Evolutionary conservation across 2,329 filamentous ascomycete genomes (phyloP).

Genomic region (Fusarium sp.): DNA sequence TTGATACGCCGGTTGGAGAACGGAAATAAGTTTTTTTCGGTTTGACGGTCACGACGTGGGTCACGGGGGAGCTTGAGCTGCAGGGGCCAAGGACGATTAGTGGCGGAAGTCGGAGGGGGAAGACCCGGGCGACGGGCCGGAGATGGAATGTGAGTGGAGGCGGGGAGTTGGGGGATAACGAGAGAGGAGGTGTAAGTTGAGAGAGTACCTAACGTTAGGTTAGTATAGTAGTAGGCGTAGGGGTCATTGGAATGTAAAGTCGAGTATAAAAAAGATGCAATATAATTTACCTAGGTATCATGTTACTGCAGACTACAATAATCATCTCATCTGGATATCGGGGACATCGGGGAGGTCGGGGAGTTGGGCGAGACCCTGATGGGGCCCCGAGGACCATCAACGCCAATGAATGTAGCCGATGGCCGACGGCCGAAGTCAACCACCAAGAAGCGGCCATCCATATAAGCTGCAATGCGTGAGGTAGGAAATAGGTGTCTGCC

Average conservation of each 20-base stretch:
- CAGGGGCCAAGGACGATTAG: constrained; percentile 14
- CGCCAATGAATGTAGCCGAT: constrained; percentile 37
- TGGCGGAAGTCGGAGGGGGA: constrained; percentile 34
- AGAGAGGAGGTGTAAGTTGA: too few relatives aligned
- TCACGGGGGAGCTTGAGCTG: constrained; percentile 36
- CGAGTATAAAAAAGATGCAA: too few relatives aligned
- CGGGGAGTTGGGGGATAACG: constrained; percentile 19
- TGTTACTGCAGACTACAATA: not conserved
- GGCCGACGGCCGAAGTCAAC: constrained; percentile 33
- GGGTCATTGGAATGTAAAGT: too few relatives aligned
- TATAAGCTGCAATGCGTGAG: too few relatives aligned
- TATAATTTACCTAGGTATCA: too few relatives aligned
- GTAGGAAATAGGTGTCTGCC: too few relatives aligned
- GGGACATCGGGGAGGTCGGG: constrained; percentile 38
- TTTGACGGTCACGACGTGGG: constrained; percentile 9
- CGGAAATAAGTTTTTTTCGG: constrained; percentile 33
- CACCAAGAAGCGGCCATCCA: not conserved
- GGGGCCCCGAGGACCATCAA: constrained; percentile 9
- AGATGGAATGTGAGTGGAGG: not conserved
- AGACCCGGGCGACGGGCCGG: constrained; percentile 29
- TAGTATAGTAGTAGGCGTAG: too few relatives aligned
- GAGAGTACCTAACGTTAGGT: too few relatives aligned
- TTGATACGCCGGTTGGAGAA: constrained; percentile 18
- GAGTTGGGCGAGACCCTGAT: constrained; percentile 32
- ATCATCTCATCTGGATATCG: constrained; percentile 10